Conservation (phyloP, 768 basidiomycete genomes). For the Rhizopogon salebrosus region DNA sequence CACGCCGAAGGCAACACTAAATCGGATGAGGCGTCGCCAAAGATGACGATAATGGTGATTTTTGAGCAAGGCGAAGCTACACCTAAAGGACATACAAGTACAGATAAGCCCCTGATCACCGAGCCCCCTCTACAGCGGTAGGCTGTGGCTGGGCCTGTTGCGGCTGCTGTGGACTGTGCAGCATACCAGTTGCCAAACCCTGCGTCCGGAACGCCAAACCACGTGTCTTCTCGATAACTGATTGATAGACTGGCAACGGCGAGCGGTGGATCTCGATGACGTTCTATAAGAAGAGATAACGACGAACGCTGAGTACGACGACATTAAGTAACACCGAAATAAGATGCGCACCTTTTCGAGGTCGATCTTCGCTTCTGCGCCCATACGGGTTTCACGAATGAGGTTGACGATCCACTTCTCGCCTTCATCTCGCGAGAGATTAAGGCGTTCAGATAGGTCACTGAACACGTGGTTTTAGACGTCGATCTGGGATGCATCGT, state of each 20-base stretch:
- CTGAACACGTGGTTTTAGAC: constrained; percentile 36
- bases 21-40: not conserved
- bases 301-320: constrained; percentile 5
- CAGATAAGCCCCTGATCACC: constrained; percentile 10
- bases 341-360: constrained; percentile 70
- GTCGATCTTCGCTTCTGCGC: constrained; percentile 96
- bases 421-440: constrained; percentile 90
- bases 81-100: not conserved
- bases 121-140: constrained; percentile 19
- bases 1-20: not conserved
- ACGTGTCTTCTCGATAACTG: constrained; percentile 92
- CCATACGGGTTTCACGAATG: constrained; percentile 95
- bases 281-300: constrained; percentile 51
- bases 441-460: constrained; percentile 89
- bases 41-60: not conserved
- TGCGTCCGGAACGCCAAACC: constrained; percentile 89
- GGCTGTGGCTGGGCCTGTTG: too few relatives aligned
- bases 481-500: not conserved
- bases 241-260: constrained; percentile 85
- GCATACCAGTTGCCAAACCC: constrained; percentile 78
- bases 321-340: constrained; percentile 1
- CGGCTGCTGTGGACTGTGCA: constrained; percentile 27
- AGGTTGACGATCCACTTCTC: constrained; percentile 99
- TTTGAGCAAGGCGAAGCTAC: not conserved
- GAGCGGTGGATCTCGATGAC: constrained; percentile 94